Evolutionary conservation across 495 filamentous ascomycete genomes (phyloP), one percentile per base, ranked within the genome.

Genomic region (Aspergillus cavernicola): DNA sequence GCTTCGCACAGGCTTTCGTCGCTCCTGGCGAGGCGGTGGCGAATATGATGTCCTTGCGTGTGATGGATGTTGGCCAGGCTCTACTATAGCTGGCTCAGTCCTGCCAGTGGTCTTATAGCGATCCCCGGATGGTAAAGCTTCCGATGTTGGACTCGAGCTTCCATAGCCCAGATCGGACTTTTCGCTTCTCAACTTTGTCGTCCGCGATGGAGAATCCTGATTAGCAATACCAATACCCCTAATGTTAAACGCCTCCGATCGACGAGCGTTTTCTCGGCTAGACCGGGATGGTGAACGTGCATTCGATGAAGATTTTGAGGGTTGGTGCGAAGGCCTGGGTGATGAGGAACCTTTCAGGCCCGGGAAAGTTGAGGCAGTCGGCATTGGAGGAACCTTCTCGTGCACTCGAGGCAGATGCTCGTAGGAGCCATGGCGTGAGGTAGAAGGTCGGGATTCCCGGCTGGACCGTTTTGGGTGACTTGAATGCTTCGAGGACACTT

Each of bases 101-200:
- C 61, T 24, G 20, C 69, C n/a, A n/a, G n/a, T 28, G 24, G 4
- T 58, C 54, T 61, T 69, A 58, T 73, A 73, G 38, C 68, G 71
- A 20, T 61, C 55, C 4, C 59, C 58, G 7, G 60, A 51, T 12
- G 54, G 43, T 50, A 32, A 32, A 13, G 69, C 66, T 20, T 76
- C 73, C 11, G 74, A 67, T 0, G 72, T 74, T 44, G 50, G 50
- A 29, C 63, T 64, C 33, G 75, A 68, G 50, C 72, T 77, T 10
- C 71, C 76, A 50, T 77, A 74, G 10, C 73, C 73, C 4, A 75
- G 78, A 37, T 80, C 77, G 22, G 72, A 60, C 45, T 65, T 61
- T 5, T 76, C 69, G 8, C 56, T 50, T 51, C 67, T 53, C 15
- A 66, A 53, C 47, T 67, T 75, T 5, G 74, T 66, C 15, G 73